Conservation (phyloP, 2,329 filamentous ascomycete species). For the Chaetothyriales sp. region DNA sequence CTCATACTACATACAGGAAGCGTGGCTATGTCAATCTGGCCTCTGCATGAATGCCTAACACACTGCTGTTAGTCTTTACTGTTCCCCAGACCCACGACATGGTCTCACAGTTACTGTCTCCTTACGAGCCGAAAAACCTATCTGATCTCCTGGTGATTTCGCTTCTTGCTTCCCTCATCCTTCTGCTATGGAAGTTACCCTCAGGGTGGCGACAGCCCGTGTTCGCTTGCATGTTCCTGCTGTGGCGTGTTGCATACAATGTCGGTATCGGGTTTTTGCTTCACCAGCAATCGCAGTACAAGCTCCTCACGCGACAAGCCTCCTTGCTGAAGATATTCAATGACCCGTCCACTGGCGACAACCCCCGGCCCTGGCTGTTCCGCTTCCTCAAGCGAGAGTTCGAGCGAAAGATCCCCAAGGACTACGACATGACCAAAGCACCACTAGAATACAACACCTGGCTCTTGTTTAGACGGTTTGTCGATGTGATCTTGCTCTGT, state of each 20-base stretch:
- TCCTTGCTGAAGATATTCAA: conserved; percentile 76
- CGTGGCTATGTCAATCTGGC: neutral
- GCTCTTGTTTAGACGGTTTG: conserved; percentile 86
- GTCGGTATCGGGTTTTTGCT: conserved; percentile 82
- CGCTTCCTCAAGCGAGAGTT: conserved; percentile 72
- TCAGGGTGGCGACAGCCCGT: conserved; percentile 52
- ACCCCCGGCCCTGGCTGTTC: conserved; percentile 71
- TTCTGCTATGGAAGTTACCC: conserved; percentile 60
- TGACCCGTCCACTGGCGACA: conserved; percentile 61
- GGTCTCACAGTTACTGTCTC: conserved; percentile 92
- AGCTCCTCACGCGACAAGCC: conserved; percentile 74
- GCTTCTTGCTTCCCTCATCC: conserved; percentile 61
- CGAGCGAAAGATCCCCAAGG: conserved; percentile 82
- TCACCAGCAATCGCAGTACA: conserved; percentile 77
- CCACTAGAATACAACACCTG: conserved; percentile 98
- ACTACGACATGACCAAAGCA: conserved; percentile 85
- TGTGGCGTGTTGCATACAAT: conserved; percentile 89
- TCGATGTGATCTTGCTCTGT: conserved; percentile 96
- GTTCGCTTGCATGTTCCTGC: conserved; percentile 72
- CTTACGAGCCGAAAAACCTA: conserved; percentile 85
- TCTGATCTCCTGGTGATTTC: conserved; percentile 68
- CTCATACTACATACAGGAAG: neutral
- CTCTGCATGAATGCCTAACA: neutral
- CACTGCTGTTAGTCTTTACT: conserved; percentile 56
- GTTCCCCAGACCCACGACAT: conserved; percentile 96